phyloP scores from a whole-genome alignment of 176 grass and related monocot genomes.

The Pontederia paniculata region DNA sequence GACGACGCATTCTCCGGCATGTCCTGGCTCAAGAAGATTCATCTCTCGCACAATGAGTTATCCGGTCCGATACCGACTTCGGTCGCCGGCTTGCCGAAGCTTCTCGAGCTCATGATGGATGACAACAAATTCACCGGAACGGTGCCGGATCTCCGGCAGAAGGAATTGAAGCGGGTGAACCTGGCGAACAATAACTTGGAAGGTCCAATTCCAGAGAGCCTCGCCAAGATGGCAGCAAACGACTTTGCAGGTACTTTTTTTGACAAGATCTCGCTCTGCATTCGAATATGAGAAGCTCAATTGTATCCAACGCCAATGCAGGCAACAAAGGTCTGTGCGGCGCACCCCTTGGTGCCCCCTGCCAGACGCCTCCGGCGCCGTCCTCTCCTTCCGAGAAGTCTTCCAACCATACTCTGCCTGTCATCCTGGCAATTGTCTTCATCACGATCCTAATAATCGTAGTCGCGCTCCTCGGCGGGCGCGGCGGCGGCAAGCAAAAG shows the following conservation, averaged over 20 bases:
- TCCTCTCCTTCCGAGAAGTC: not conserved
- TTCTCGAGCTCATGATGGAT: slow-evolving; percentile 48
- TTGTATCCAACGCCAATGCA: slow-evolving; percentile 2
- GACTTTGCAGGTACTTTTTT: slow-evolving; percentile 37
- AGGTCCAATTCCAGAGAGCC: slow-evolving; percentile 42
- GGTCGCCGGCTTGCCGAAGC: slow-evolving; percentile 35
- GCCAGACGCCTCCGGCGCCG: slow-evolving; percentile 2
- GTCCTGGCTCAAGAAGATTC: slow-evolving; percentile 64
- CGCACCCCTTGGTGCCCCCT: slow-evolving; percentile 31
- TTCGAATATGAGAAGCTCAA: not conserved
- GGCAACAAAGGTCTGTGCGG: slow-evolving; percentile 73
- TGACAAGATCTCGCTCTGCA: no score
- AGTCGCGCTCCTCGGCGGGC: slow-evolving; percentile 19
- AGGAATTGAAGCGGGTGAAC: slow-evolving; percentile 35
- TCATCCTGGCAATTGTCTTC: slow-evolving; percentile 25
- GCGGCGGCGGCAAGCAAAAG: slow-evolving; percentile 15
- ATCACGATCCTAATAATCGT: slow-evolving; percentile 9
- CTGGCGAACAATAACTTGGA: slow-evolving; percentile 51
- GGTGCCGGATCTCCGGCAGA: slow-evolving; percentile 41
- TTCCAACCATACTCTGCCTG: slow-evolving; percentile 11
- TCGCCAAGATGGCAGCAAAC: slow-evolving; percentile 25
- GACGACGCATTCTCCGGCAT: slow-evolving; percentile 53
- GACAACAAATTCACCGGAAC: slow-evolving; percentile 54
- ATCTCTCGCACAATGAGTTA: slow-evolving; percentile 47
- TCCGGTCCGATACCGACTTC: slow-evolving; percentile 57